Evolutionary conservation across 2,329 filamentous ascomycete species (phyloP).

Genomic region (Leptographium lundbergii): DNA sequence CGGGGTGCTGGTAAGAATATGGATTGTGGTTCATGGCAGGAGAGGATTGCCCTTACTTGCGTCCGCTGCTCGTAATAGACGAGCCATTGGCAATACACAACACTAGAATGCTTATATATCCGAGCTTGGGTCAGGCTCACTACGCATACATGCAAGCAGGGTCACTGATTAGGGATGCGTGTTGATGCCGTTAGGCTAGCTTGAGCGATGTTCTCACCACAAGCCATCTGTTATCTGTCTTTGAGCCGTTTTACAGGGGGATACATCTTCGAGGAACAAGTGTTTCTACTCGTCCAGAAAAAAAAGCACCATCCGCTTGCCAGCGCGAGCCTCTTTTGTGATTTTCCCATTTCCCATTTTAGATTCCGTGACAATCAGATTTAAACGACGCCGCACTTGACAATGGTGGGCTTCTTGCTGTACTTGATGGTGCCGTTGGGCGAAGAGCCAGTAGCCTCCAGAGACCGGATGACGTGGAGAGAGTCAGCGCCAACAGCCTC

Average conservation of each 20-base stretch:
- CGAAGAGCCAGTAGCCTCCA: constrained; percentile 47
- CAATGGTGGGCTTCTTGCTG: constrained; percentile 26
- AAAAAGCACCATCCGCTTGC: not conserved
- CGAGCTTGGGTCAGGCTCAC: not conserved
- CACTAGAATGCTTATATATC: not conserved
- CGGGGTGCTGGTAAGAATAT: not conserved
- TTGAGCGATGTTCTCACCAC: not conserved
- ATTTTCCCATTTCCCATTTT: not conserved
- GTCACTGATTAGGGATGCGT: not conserved
- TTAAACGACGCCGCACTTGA: constrained; percentile 10
- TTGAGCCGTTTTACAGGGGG: not conserved
- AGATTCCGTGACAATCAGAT: not conserved
- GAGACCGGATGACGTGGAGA: constrained; percentile 42
- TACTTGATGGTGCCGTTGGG: constrained; percentile 41
- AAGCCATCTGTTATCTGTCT: not conserved
- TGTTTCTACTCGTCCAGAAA: not conserved
- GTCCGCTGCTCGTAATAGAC: not conserved
- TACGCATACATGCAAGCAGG: not conserved
- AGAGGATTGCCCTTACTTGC: not conserved
- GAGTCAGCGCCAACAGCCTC: constrained; percentile 45
- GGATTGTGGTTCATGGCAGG: not conserved
- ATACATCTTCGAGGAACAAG: not conserved
- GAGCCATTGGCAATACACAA: not conserved
- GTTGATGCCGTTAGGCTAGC: not conserved
- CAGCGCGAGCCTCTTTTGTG: not conserved